Base-by-base conservation (phyloP, 495 filamentous ascomycete species). In the Astrocystis sublimbata region DNA sequence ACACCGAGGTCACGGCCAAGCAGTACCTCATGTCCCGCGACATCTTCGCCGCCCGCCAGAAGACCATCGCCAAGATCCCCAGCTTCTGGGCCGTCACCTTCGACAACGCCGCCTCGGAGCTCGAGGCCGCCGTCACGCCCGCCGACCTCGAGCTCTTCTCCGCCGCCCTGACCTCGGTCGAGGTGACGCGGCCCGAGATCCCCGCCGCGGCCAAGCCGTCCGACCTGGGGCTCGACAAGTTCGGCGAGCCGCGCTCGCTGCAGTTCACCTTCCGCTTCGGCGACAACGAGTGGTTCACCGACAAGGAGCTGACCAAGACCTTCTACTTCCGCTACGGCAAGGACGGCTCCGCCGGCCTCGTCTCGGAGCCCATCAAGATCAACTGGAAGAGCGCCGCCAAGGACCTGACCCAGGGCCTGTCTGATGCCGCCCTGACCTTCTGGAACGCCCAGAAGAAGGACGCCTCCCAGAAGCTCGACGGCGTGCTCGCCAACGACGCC, bases 11-110 rank as follows among this genome's bases (percentile, higher is more conserved):
- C 13, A 63, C 61, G 21, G 61, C 61, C 6, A 63, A 63, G 61
- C 61, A 63, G 61, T 63, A 63, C 36, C 53, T 63, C 12, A 57
- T 63, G 61, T 51, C 61, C 31, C 61, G 61, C 21, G 53, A 47
- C 53, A 58, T 89, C 63, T 90, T 86, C 76, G 66, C 77, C 21
- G 82, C 83, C 69, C 88, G 89, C 66, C 74, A 80, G 19, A 76
- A 78, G 61, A 72, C 86, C 61, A 81, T 86, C 65, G 73, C 76
- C 55, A 70, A 77, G 59, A 88, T 91, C 67, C 77, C 76, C n/a
- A 82, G 86, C 72, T 92, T 92, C 83, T 92, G 89, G 89, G 76
- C 86, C 43, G 81, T 89, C 51, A 86, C 90, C 36, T 78, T 92
- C 70, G 84, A 89, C 60, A 84, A 88, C 66, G 82, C 88, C 7